Evolutionary conservation across 2,329 filamentous ascomycete genomes (phyloP).

Genomic region (Colletotrichum musicola): DNA sequence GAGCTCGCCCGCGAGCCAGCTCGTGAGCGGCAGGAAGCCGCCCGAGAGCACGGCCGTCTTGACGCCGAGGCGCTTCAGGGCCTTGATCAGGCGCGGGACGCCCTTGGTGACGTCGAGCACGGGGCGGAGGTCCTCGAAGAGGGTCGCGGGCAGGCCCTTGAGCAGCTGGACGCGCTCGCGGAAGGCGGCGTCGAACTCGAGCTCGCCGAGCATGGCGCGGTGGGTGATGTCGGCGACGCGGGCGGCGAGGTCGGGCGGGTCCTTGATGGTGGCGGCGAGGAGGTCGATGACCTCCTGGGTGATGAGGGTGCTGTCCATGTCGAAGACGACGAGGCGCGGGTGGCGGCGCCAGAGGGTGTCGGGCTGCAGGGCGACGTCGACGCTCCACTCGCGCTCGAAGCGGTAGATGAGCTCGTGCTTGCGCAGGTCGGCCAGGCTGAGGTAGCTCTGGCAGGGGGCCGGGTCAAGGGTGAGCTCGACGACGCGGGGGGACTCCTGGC

Average conservation of each 20-base stretch:
- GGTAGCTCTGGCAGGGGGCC: constrained; percentile 70
- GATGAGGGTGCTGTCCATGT: constrained; percentile 99
- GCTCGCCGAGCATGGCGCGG: constrained; percentile 94
- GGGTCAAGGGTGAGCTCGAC: constrained; percentile 76
- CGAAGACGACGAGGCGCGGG: constrained; percentile 91
- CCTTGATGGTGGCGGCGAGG: constrained; percentile 81
- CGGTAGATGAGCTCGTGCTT: constrained; percentile 85
- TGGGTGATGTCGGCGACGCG: constrained; percentile 90
- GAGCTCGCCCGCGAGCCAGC: constrained; percentile 84
- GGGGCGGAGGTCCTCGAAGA: constrained; percentile 82
- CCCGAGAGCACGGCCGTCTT: constrained; percentile 93
- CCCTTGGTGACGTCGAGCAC: constrained; percentile 86
- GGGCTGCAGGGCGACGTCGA: constrained; percentile 82
- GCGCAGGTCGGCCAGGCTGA: constrained; percentile 77
- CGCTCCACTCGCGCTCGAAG: constrained; percentile 90
- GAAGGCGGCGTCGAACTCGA: constrained; percentile 90
- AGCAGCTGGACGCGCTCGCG: constrained; percentile 84
- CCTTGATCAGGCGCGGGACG: constrained; percentile 78
- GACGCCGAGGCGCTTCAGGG: constrained; percentile 82
- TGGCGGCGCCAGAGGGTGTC: constrained; percentile 82
- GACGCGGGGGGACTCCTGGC: constrained; percentile 69
- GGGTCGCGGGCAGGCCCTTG: constrained; percentile 80
- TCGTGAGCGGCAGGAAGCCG: constrained; percentile 89
- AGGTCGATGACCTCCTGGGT: constrained; percentile 98
- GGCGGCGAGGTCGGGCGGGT: constrained; percentile 79